These are phyloP conservation scores for Vanilla planifolia DNA, from an alignment of 106 monocot genomes.

Conservation along the genomic window DNA sequence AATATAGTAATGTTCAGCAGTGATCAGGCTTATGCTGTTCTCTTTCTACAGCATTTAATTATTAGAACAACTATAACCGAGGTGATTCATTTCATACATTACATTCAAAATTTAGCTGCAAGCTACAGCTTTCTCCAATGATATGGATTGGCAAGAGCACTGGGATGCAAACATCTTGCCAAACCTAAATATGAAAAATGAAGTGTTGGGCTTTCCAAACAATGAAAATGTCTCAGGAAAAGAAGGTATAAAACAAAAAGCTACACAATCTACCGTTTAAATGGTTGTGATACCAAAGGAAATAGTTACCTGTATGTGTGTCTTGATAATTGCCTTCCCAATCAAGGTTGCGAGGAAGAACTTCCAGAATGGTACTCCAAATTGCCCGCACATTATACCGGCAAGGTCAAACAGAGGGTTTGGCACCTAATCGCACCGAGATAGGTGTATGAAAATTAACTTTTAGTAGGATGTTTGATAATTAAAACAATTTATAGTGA, in stretches of 20 bases:
- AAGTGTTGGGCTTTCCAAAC: too few relatives aligned
- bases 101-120: too few relatives aligned
- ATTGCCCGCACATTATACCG: conserved; percentile 90
- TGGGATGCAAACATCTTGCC: too few relatives aligned
- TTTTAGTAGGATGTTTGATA: background rate
- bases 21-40: too few relatives aligned
- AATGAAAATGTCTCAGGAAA: background rate
- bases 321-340: conserved; percentile 83
- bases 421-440: conserved; percentile 41
- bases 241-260: background rate
- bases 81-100: too few relatives aligned
- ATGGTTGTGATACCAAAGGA: background rate
- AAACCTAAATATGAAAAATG: too few relatives aligned
- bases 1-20: too few relatives aligned
- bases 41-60: too few relatives aligned
- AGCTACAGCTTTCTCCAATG: too few relatives aligned
- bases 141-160: too few relatives aligned
- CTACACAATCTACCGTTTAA: background rate
- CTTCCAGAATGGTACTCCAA: conserved; percentile 81
- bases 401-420: conserved; percentile 94
- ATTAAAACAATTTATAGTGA: background rate
- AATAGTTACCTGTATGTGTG: conserved; percentile 63
- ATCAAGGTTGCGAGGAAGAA: conserved; percentile 80
- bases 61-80: too few relatives aligned
- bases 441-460: background rate